phyloP scores from a whole-genome alignment of 2,329 filamentous ascomycete species.

The Clarireedia monteithiana region DNA sequence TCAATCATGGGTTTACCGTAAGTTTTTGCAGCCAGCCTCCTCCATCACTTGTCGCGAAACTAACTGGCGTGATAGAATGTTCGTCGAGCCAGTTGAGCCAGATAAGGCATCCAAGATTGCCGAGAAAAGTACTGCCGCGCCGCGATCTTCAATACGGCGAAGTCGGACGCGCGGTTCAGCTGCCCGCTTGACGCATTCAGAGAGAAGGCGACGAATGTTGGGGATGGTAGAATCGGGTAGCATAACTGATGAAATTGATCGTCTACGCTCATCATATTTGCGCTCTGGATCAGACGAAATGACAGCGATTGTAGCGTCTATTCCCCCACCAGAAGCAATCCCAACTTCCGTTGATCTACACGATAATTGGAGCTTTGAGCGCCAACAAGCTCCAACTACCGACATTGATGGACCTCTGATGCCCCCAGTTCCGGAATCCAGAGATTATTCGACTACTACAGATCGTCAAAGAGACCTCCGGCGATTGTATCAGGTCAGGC shows the following conservation, averaged over 20 bases:
- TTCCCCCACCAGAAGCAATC: background rate
- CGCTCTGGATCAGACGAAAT: background rate
- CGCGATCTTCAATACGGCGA: conserved; percentile 28
- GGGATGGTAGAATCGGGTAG: background rate
- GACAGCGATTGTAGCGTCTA: background rate
- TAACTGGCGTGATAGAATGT: conserved; percentile 25
- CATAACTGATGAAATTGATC: background rate
- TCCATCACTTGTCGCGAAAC: conserved; percentile 11
- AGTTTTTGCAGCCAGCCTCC: conserved; percentile 17
- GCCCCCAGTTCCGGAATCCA: conserved; percentile 26
- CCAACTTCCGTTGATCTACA: conserved; percentile 1
- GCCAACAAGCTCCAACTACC: conserved; percentile 7
- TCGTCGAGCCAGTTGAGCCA: conserved; percentile 25
- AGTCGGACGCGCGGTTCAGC: conserved; percentile 16
- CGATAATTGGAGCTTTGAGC: conserved; percentile 18
- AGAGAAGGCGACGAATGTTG: conserved; percentile 18
- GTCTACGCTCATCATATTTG: background rate
- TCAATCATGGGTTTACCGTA: conserved; percentile 29
- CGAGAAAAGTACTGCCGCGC: conserved; percentile 23
- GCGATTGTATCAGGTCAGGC: conserved; percentile 14
- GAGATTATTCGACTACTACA: conserved; percentile 7
- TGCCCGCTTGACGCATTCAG: conserved; percentile 15
- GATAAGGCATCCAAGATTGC: conserved; percentile 20
- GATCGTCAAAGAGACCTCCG: conserved; percentile 16
- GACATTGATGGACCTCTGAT: conserved; percentile 19